Evolutionary conservation across 2,329 filamentous ascomycete species (phyloP), one percentile per base, ranked within the genome.

Genomic region (Fusarium transvaalense): DNA sequence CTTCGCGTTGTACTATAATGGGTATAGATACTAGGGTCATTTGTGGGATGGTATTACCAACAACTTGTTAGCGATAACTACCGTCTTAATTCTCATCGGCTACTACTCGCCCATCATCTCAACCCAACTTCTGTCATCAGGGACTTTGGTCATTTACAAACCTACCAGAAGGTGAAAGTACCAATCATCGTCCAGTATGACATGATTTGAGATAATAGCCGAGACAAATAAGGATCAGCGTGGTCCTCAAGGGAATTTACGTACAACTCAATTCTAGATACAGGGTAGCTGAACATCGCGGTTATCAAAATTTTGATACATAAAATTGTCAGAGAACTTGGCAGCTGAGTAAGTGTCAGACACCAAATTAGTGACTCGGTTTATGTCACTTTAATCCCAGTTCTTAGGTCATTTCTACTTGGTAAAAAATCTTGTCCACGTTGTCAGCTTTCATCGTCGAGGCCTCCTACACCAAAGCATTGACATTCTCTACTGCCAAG

Each of bases 11-110:
- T n/a, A n/a, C n/a, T n/a, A n/a, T n/a, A n/a, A n/a, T n/a, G n/a
- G n/a, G n/a, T n/a, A n/a, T n/a, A n/a, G n/a, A n/a, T n/a, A n/a
- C n/a, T n/a, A n/a, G n/a, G n/a, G n/a, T n/a, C n/a, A n/a, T n/a
- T 25, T 6, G 14, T 14, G 19, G 10, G 8, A 15, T 10, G 14
- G 3, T 4, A 15, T 15, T 5, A 13, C 4, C 6, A 5, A 21
- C 6, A 6, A n/a, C n/a, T n/a, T 6, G 8, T 23, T 10, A 0
- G 23, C 12, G 19, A 6, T 13, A 2, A 15, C 13, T 41, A 10
- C 4, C 12, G 9, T 1, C 3, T 41, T 5, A 14, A 15, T 23
- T 6, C 6, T 3, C 0, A 23, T 10, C 6, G 12, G 12, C 12
- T 10, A 15, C 38, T 17, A 25, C 23, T 5, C 23, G 19, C 8